phyloP scores from a whole-genome alignment of 495 filamentous ascomycete species.

The Penicillium canescens region DNA sequence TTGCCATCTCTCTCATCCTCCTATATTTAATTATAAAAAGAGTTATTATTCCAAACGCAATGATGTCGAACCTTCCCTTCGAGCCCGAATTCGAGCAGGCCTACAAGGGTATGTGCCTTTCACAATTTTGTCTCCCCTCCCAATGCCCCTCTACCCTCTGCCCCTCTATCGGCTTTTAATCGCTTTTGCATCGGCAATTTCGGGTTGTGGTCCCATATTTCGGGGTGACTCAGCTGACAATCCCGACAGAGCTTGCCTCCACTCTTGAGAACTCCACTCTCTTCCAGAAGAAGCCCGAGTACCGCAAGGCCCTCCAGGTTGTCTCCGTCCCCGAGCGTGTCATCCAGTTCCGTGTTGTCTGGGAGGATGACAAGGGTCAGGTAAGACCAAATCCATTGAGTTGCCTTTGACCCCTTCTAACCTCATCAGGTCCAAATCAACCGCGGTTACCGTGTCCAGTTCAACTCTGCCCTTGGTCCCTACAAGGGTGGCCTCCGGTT shows the following conservation, averaged over 20 bases:
- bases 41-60: slow-evolving; percentile 9
- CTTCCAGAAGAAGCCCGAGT: slow-evolving; percentile 92
- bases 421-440: slow-evolving; percentile 76
- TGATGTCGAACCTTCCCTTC: slow-evolving; percentile 79
- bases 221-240: slow-evolving; percentile 24
- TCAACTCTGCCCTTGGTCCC: slow-evolving; percentile 96
- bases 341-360: slow-evolving; percentile 95
- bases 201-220: slow-evolving; percentile 23
- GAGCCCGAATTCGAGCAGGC: slow-evolving; percentile 99
- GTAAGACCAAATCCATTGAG: slow-evolving; percentile 14
- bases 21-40: slow-evolving; percentile 1
- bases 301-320: slow-evolving; percentile 84
- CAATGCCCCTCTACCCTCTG: neutral
- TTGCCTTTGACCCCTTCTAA: neutral
- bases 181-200: slow-evolving; percentile 20
- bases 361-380: slow-evolving; percentile 87
- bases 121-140: neutral
- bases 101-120: slow-evolving; percentile 73
- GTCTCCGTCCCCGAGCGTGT: slow-evolving; percentile 92
- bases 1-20: neutral
- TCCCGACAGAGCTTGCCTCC: slow-evolving; percentile 75
- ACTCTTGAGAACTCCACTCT: slow-evolving; percentile 92
- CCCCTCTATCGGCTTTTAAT: slow-evolving; percentile 6
- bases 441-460: slow-evolving; percentile 95
- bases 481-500: slow-evolving; percentile 98